phyloP scores from a whole-genome alignment of 768 basidiomycete species.

The Tricholoma flavovirens region DNA sequence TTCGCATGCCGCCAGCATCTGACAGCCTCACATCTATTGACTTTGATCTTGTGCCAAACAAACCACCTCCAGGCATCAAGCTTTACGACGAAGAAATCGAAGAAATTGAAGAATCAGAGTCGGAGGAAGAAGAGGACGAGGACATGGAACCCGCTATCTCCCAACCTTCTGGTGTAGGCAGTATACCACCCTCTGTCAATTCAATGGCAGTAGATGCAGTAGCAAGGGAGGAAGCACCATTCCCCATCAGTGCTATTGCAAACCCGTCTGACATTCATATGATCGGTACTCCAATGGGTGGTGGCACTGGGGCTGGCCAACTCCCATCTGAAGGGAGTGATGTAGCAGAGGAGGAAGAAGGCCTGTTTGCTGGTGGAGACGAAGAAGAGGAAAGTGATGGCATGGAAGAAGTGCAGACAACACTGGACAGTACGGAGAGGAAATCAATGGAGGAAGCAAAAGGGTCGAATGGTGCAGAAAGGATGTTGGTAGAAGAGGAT shows the following conservation, averaged over 20 bases:
- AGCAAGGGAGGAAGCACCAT: constrained; percentile 42
- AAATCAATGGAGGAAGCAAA: constrained; percentile 73
- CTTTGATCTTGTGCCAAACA: constrained; percentile 83
- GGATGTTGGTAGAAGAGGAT: background rate
- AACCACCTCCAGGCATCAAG: constrained; percentile 71
- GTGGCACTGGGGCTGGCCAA: constrained; percentile 23
- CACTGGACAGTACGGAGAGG: constrained; percentile 39
- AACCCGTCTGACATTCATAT: constrained; percentile 70
- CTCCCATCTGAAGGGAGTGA: constrained; percentile 63
- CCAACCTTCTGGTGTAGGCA: constrained; percentile 19
- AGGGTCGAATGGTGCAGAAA: background rate
- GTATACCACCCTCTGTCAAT: constrained; percentile 21
- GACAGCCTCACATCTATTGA: constrained; percentile 77
- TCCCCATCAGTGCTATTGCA: constrained; percentile 55
- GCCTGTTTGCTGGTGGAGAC: constrained; percentile 70
- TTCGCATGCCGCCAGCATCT: constrained; percentile 64
- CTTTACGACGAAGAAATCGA: constrained; percentile 79
- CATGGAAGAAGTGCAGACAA: constrained; percentile 72
- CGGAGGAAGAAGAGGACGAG: constrained; percentile 55
- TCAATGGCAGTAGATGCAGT: constrained; percentile 30
- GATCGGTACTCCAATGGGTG: constrained; percentile 39
- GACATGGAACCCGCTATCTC: constrained; percentile 69
- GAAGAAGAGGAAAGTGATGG: constrained; percentile 76
- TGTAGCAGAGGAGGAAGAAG: constrained; percentile 68
- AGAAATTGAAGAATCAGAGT: constrained; percentile 73